Evolutionary conservation across 2,329 filamentous ascomycete species (phyloP), one percentile per base, ranked within the genome.

Genomic region (Ceratocystis harringtonii): DNA sequence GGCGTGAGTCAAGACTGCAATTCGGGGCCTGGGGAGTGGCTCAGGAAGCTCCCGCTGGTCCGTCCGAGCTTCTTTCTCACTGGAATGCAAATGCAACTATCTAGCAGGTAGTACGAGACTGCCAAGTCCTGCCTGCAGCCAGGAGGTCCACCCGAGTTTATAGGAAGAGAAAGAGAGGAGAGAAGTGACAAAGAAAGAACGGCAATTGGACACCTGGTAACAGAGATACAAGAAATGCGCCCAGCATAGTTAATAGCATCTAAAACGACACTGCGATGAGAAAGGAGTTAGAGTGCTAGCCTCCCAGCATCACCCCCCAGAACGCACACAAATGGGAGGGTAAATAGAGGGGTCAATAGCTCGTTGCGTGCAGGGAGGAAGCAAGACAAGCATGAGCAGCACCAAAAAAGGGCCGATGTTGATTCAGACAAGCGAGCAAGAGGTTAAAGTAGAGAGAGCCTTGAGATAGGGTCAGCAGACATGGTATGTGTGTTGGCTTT

Each of bases 341-440:
- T 12, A 58, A 36, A 17, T 36, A 58, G 55, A 58, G 55, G 55
- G 28, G 55, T 30, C n/a, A 28, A 58, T 12, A 30, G 7, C 50
- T 55, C 22, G 50, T 55, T 19, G 19, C 17, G 52, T 32, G 55
- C 55, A 58, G 55, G 55, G 55, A 58, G 55, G 30, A 58, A 36
- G 55, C 55, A 58, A 36, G 55, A 58, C 55, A 52, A 52, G 25
- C 48, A 52, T 52, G 48, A 25, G 48, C 48, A 52, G 48, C 48
- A 36, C 28, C 15, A 52, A 7, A 58, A 58, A 58, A 58, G 55
- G 55, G 55, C 55, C 55, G 55, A 58, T 58, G 55, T 19, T 36
- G 55, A 58, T 36, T 36, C 55, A 58, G 55, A 58, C 55, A 58
- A 58, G 28, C 55, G 55, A 58, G n/a, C 55, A 36, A 25, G 55